phyloP scores from a whole-genome alignment of 176 grass and related monocot genomes.

The Panicum miliaceum region DNA sequence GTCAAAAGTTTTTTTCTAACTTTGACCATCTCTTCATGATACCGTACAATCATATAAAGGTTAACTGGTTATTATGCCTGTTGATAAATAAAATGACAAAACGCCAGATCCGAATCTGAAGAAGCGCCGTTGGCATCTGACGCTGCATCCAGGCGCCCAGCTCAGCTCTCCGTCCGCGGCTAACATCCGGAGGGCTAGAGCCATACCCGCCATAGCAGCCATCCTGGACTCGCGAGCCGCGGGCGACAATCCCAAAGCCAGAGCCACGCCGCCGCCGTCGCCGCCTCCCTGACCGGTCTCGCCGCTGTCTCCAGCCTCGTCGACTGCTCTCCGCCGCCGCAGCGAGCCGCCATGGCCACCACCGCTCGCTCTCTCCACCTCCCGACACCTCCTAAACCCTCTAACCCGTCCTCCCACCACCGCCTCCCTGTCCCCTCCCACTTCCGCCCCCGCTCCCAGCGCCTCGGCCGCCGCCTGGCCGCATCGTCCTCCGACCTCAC shows the following conservation, averaged over 20 bases:
- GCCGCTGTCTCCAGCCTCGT: background rate
- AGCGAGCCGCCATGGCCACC: constrained; percentile 36
- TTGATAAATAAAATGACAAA: background rate
- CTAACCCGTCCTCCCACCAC: background rate
- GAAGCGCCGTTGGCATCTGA: background rate
- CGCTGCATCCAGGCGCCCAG: background rate
- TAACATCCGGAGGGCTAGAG: background rate
- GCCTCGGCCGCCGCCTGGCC: constrained; percentile 2
- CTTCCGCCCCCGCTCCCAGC: constrained; percentile 7
- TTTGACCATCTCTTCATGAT: no score
- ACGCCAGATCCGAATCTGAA: constrained; percentile 26
- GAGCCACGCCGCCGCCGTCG: background rate
- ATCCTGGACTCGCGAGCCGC: background rate
- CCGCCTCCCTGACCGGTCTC: constrained; percentile 24
- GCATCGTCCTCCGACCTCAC: constrained; percentile 41
- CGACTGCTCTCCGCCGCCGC: background rate
- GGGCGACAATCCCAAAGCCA: constrained; percentile 29
- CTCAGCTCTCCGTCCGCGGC: background rate
- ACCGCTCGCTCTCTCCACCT: constrained; percentile 38
- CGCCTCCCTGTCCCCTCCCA: constrained; percentile 8
- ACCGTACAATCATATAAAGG: background rate
- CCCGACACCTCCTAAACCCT: background rate
- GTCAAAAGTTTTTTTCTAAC: no score
- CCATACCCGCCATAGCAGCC: background rate
- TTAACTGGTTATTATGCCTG: background rate